phyloP scores from a whole-genome alignment of 306 rosid genomes.

The Trifolium fragiferum region DNA sequence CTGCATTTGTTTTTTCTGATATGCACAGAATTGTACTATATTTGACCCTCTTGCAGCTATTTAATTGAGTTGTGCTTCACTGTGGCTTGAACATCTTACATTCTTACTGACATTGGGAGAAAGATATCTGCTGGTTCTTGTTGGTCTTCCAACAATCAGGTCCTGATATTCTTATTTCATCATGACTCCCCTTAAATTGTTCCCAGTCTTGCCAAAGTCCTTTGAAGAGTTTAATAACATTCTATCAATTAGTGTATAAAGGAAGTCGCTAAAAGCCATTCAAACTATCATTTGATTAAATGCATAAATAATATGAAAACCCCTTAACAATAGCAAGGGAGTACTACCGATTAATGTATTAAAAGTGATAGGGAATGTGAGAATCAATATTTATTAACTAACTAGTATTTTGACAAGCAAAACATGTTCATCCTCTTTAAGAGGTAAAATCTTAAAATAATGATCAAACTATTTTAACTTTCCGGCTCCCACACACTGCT shows the following conservation, averaged over 20 bases:
- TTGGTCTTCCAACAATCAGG: background rate
- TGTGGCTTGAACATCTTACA: background rate
- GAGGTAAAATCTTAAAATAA: slow-evolving; percentile 15
- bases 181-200: background rate
- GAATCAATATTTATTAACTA: background rate
- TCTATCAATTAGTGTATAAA: background rate
- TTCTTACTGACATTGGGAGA: background rate
- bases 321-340: background rate
- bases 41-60: slow-evolving; percentile 14
- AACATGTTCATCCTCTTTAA: background rate
- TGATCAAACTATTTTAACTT: slow-evolving; percentile 7
- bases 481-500: background rate
- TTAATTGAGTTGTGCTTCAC: background rate
- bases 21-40: slow-evolving; percentile 7
- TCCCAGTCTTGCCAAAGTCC: no score
- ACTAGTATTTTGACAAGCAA: background rate
- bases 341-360: background rate
- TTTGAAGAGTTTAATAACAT: background rate
- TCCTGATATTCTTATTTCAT: background rate
- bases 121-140: background rate
- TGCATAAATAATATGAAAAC: background rate
- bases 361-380: background rate
- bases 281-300: background rate
- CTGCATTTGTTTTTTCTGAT: background rate
- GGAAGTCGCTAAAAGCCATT: background rate